Evolutionary conservation across 305 asterid genomes (phyloP).

Genomic region (Petunia hybrid): DNA sequence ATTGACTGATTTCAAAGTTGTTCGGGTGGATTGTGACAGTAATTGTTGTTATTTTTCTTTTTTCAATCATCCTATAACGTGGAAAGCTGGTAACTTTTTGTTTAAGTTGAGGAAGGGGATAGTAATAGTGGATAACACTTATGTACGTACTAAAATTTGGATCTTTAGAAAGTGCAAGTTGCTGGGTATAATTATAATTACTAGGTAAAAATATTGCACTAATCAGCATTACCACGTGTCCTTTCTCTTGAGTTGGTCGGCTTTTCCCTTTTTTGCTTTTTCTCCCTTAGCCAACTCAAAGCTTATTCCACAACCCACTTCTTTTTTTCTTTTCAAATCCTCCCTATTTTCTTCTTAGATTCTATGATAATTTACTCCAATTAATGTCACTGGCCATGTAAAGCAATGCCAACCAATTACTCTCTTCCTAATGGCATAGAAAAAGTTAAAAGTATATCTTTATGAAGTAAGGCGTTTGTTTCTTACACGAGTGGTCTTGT

Average conservation of each 20-base stretch:
- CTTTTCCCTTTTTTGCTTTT: not conserved
- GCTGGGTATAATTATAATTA: not conserved
- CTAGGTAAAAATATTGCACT: not conserved
- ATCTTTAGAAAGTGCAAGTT: constrained; percentile 19
- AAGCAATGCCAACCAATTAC: not conserved
- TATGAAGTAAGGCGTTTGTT: not conserved
- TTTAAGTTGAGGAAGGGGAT: not conserved
- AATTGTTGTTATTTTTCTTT: not conserved
- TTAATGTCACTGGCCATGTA: not conserved
- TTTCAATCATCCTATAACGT: not conserved
- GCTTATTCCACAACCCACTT: constrained; percentile 12
- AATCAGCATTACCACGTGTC: constrained; percentile 32
- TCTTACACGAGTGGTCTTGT: not conserved
- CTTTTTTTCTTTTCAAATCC: not conserved
- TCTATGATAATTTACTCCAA: not conserved
- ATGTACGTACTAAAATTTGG: constrained; percentile 24
- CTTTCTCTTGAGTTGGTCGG: constrained; percentile 3
- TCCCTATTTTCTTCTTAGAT: not conserved
- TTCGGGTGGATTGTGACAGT: constrained; percentile 5
- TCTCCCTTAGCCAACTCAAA: constrained; percentile 13
- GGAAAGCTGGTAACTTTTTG: constrained; percentile 32
- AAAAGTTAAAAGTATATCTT: not conserved
- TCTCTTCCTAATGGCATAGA: not conserved
- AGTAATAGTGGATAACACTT: constrained; percentile 3
- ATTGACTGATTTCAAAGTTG: not conserved